phyloP scores from a whole-genome alignment of 495 filamentous ascomycete genomes.

The Schizothecium vesticola region DNA sequence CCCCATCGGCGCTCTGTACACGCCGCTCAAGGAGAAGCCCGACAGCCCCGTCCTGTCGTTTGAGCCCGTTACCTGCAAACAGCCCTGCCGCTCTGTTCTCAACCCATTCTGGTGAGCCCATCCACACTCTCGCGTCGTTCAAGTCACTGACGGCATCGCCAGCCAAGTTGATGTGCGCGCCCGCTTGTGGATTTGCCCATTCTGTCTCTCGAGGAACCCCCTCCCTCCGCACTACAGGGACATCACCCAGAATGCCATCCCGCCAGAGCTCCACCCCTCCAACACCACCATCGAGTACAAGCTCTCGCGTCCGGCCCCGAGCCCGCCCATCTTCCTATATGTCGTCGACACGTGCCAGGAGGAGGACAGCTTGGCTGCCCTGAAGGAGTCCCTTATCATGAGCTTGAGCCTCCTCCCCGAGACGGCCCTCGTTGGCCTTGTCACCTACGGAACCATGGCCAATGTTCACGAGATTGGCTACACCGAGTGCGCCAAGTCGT shows the following conservation, averaged over 20 bases:
- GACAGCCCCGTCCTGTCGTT: conserved; percentile 89
- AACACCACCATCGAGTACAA: conserved; percentile 98
- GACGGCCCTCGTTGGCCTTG: conserved; percentile 87
- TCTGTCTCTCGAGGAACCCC: conserved; percentile 91
- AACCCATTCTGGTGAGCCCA: conserved; percentile 85
- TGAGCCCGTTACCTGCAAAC: conserved; percentile 96
- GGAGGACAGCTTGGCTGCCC: conserved; percentile 89
- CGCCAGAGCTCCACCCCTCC: conserved; percentile 85
- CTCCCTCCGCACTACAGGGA: conserved; percentile 98
- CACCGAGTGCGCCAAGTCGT: conserved; percentile 97
- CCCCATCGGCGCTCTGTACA: conserved; percentile 94
- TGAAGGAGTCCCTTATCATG: conserved; percentile 96
- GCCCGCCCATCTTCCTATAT: conserved; percentile 94
- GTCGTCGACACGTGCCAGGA: conserved; percentile 99
- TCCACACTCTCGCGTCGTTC: not conserved
- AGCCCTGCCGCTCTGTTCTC: conserved; percentile 89
- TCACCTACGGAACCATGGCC: conserved; percentile 97
- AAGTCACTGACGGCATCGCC: conserved; percentile 19
- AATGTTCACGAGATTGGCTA: conserved; percentile 99
- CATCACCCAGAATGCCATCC: conserved; percentile 90
- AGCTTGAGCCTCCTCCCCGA: conserved; percentile 91
- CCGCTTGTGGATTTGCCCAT: conserved; percentile 96
- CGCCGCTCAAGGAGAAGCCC: conserved; percentile 90
- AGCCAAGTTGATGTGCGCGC: conserved; percentile 95
- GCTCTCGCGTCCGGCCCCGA: conserved; percentile 84